A percentile compares a stretch with the other conserved stretches of the same genome.
phyloP scores from a whole-genome alignment of 148 eudicot genomes.

The Rhododendron griersonianum region DNA sequence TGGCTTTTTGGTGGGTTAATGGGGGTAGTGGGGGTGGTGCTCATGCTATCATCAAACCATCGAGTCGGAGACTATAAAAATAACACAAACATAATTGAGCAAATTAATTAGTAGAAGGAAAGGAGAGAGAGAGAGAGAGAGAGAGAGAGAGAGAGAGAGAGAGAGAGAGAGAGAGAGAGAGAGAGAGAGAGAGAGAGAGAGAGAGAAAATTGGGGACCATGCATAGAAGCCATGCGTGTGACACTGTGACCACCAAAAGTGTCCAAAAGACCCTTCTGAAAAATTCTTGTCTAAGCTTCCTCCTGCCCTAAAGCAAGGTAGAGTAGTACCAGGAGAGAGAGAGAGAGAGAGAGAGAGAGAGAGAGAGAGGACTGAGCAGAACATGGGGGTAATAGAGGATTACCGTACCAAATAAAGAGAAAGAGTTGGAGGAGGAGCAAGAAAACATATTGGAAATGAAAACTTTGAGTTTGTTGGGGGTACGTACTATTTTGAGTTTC shows the following conservation, averaged over 20 bases:
- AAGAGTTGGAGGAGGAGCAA: background rate
- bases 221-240: conserved; percentile 33
- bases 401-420: background rate
- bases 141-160: too few relatives aligned
- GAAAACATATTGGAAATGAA: background rate
- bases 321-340: background rate
- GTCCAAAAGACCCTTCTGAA: background rate
- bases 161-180: background rate
- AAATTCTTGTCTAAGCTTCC: conserved; percentile 11
- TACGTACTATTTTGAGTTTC: background rate
- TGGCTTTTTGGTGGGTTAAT: background rate
- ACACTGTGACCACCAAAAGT: conserved; percentile 25
- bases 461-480: background rate
- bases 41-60: conserved; percentile 41
- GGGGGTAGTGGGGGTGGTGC: conserved; percentile 27
- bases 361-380: background rate
- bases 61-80: conserved; percentile 15
- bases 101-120: conserved; percentile 4
- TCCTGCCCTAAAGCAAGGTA: conserved; percentile 12
- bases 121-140: background rate
- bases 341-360: background rate
- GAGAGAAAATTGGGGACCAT: conserved; percentile 17
- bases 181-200: background rate
- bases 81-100: background rate
- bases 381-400: background rate